Evolutionary conservation across 352 stramenopile species (phyloP), one percentile per base, ranked within the genome.

Genomic region (Pythium monospermum): DNA sequence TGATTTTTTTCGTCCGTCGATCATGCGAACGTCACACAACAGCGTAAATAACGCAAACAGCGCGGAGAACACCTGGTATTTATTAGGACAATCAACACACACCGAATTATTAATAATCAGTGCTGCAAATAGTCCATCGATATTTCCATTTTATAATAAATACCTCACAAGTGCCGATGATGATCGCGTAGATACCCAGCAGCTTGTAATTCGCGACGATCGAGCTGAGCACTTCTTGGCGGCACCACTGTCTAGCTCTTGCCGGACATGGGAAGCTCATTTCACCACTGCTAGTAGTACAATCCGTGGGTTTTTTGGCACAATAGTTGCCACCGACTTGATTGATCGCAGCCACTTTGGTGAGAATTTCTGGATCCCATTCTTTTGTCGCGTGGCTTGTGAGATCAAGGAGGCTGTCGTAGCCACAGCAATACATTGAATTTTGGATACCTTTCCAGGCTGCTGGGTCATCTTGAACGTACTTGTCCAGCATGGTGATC

Each of bases 371-470:
- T 5, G 39, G n/a, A 27, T 75, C 61, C 72, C 69, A 87, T 8
- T 63, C 52, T 12, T 49, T 31, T 26, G 30, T 46, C 2, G 49
- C 45, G 4, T 64, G 37, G 2, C 45, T 50, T 6, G 61, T 37
- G 18, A 81, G 44, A 3, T 54, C 49, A 13, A 52, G 32, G 0
- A 61, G 41, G 18, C 55, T 76, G 3, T 35, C 43, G 40, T 87
- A 89, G 4, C 71, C 78, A 26, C 78, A 89, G 59, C 78, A 89
- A 27, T 68, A 41, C 25, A 85, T 64, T 2, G 49, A 59, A 22
- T 79, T 69, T 47, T 89, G 73, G 7, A 78, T 65, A 1, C 60
- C 51, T 7, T 37, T 53, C 78, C 78, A 89, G 0, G 45, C 60
- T 0, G 35, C 58, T 1, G 44, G 56, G 32, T 76, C 23, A 15